phyloP scores from a whole-genome alignment of 768 basidiomycete genomes.

The Amanita jacksonii region DNA sequence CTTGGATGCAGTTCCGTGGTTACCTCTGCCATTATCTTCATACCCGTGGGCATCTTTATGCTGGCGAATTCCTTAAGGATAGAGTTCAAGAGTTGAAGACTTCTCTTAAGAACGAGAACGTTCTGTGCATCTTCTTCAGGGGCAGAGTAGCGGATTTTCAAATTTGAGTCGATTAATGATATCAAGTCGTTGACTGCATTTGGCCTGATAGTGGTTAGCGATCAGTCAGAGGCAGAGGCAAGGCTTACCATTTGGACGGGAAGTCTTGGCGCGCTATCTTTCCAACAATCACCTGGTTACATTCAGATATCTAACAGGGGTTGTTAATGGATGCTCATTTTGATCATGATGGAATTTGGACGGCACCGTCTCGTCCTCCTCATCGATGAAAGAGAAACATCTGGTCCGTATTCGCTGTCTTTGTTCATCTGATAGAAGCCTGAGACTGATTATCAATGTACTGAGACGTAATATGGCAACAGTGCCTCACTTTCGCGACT shows the following conservation, averaged over 20 bases:
- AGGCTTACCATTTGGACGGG: constrained; percentile 56
- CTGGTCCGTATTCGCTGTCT: constrained; percentile 54
- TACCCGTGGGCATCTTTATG: constrained; percentile 61
- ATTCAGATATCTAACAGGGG: constrained; percentile 56
- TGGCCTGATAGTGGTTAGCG: constrained; percentile 35
- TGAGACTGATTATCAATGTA: constrained; percentile 19
- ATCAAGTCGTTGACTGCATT: constrained; percentile 47
- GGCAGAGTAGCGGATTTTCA: constrained; percentile 40
- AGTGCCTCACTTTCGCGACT: constrained; percentile 54
- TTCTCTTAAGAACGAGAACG: constrained; percentile 45
- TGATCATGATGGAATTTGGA: neutral
- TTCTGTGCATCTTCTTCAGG: constrained; percentile 31
- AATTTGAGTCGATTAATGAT: constrained; percentile 39
- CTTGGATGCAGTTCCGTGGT: constrained; percentile 8
- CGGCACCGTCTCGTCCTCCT: constrained; percentile 66
- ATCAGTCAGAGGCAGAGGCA: neutral
- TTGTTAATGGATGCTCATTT: constrained; percentile 6
- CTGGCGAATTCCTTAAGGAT: constrained; percentile 62
- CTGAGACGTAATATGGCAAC: neutral
- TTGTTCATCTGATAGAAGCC: constrained; percentile 62
- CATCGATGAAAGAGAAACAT: constrained; percentile 60
- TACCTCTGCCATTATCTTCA: constrained; percentile 59
- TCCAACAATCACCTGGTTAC: constrained; percentile 63
- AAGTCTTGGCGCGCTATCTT: constrained; percentile 77
- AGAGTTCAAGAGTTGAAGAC: constrained; percentile 53